phyloP scores from a whole-genome alignment of 192 early-diverging fungal genomes.

The Lunasporangiospora selenospora region DNA sequence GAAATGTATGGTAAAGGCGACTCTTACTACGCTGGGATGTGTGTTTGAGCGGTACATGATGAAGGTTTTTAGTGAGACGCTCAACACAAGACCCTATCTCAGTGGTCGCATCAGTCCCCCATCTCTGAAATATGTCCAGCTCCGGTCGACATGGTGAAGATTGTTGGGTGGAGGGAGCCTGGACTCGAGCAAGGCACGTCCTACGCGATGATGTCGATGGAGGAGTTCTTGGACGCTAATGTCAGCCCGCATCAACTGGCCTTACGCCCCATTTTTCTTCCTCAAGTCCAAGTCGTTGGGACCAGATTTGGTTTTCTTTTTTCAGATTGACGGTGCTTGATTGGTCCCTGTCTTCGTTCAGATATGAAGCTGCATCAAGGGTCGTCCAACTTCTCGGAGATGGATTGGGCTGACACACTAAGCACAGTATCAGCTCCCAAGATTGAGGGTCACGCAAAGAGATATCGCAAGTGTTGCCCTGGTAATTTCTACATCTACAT shows the following conservation, averaged over 20 bases:
- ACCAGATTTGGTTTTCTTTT: too few species aligned
- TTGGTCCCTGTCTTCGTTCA: conserved; percentile 1
- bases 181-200: background rate
- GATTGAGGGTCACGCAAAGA: conserved; percentile 1
- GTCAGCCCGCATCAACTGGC: background rate
- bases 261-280: background rate
- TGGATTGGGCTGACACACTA: too few species aligned
- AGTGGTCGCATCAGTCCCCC: background rate
- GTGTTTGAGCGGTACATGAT: conserved; percentile 5
- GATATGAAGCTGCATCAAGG: conserved; percentile 3
- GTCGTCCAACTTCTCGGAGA: background rate
- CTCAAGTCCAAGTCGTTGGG: background rate
- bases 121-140: background rate
- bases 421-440: conserved; percentile 1
- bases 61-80: background rate
- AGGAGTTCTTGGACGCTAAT: background rate
- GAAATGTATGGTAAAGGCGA: too few species aligned
- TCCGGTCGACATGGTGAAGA: background rate
- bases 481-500: background rate
- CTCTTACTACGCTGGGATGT: too few species aligned
- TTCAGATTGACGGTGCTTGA: background rate
- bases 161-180: background rate
- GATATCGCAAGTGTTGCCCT: background rate
- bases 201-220: background rate
- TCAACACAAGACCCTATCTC: background rate